Percentiles rank a stretch among this genome's conserved stretches.
Evolutionary conservation across 2,329 filamentous ascomycete species (phyloP).

Genomic region (Pseudogymnoascus sp.): DNA sequence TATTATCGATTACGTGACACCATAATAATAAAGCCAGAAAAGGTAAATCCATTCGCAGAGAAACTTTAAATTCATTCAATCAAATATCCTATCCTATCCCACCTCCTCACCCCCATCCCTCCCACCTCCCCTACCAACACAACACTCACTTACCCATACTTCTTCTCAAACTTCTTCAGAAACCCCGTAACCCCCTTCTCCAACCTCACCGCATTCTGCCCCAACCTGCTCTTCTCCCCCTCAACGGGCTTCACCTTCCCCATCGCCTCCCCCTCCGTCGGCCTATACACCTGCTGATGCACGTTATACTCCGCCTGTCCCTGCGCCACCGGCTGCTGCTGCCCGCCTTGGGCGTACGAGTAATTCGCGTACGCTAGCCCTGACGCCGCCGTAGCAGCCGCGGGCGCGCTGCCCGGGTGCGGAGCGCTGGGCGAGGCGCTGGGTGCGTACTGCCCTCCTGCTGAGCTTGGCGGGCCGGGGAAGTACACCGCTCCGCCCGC

Average conservation of each 20-base stretch:
- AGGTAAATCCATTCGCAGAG: neutral
- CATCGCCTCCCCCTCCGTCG: constrained; percentile 52
- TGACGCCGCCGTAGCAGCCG: constrained; percentile 32
- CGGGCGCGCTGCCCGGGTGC: constrained; percentile 21
- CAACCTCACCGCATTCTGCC: constrained; percentile 55
- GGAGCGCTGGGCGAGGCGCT: constrained; percentile 7
- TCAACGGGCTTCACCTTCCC: constrained; percentile 32
- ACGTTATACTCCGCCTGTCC: constrained; percentile 45
- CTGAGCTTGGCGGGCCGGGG: constrained; percentile 30
- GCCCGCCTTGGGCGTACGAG: constrained; percentile 30
- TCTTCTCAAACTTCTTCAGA: constrained; percentile 73
- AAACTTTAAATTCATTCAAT: neutral
- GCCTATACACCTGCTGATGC: constrained; percentile 62
- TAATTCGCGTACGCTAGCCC: constrained; percentile 51
- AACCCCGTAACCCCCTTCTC: constrained; percentile 65
- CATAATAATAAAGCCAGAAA: neutral
- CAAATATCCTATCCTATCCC: neutral
- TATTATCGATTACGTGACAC: neutral
- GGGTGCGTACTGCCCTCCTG: constrained; percentile 8
- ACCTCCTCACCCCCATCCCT: neutral
- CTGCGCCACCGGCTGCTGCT: constrained; percentile 22
- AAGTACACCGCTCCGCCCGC: constrained; percentile 22
- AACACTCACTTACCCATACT: constrained; percentile 21
- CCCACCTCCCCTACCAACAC: neutral
- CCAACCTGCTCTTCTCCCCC: constrained; percentile 43